Evolutionary conservation across 108 stramenopile species (phyloP), one percentile per base, ranked within the genome.

Genomic region (Chaetoceros tenuissimus): DNA sequence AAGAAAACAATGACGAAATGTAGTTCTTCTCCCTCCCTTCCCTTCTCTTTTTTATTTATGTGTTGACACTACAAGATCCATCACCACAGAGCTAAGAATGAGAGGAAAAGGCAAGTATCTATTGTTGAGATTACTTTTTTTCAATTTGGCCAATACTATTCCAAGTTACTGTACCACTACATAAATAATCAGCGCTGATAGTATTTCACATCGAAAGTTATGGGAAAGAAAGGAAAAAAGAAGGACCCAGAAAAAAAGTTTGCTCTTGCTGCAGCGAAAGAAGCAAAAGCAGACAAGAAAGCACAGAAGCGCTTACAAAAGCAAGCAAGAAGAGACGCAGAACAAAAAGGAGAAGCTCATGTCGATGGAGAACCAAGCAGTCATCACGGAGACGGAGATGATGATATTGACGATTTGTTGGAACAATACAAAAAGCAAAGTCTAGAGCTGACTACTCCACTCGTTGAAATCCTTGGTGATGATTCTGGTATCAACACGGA

Each of bases 231-330:
- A 50, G 66, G 68, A 54, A 74, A 76, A 49, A 74, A 71, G 24
- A 73, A 70, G 55, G 87, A 93, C 60, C 75, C 70, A 16, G 60
- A 74, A 27, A 93, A 93, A 57, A 85, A 84, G 53, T 85, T 85
- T 20, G 85, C 85, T 20, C 64, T 88, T 18, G 81, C 76, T 48
- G 82, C 84, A 48, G 77, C 74, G 50, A 93, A 89, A 59, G 87
- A 87, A 51, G 84, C 83, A 61, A 93, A 93, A 54, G 74, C 77
- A 40, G 85, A 89, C 56, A 93, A 84, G 68, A 68, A 67, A 2
- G 83, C 87, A 19, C 30, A 68, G 31, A 93, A 89, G 55, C 82
- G 84, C 1, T 50, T 87, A 26, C 48, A 68, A 28, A 86, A 84
- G 60, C 74, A 67, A 63, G 59, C 53, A 49, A 64, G 51, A 59